A percentile compares a stretch with the other conserved stretches of the same genome.
These are phyloP conservation scores for Coniochaeta sp. DNA, from an alignment of 2,329 filamentous ascomycete genomes.

Conservation along the genomic window DNA sequence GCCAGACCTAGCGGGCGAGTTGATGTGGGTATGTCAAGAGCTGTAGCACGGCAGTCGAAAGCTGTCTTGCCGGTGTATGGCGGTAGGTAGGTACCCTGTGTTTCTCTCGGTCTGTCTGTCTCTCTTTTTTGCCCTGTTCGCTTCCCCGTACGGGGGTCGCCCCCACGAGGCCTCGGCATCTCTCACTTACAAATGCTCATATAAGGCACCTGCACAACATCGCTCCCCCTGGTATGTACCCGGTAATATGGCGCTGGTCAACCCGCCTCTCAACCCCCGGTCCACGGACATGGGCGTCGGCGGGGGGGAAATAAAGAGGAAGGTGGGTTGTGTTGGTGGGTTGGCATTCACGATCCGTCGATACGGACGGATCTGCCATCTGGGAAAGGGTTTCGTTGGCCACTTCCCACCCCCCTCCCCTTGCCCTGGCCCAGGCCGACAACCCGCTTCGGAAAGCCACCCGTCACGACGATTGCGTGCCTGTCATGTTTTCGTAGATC, in stretches of 20 bases:
- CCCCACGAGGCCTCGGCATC: not conserved
- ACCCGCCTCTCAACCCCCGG: too few relatives aligned
- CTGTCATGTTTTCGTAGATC: not conserved
- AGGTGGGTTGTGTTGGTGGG: not conserved
- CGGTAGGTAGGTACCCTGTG: not conserved
- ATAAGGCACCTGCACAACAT: not conserved
- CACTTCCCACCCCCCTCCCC: too few relatives aligned
- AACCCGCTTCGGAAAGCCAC: too few relatives aligned
- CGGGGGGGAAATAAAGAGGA: not conserved
- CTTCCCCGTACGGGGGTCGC: not conserved
- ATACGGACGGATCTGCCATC: not conserved
- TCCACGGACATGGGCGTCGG: not conserved
- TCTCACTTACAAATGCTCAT: not conserved
- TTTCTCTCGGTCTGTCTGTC: not conserved
- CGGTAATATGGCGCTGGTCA: not conserved
- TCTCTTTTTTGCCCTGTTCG: not conserved
- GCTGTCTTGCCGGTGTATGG: not conserved
- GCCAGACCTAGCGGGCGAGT: not conserved
- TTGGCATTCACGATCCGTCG: not conserved
- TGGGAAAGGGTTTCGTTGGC: conserved; percentile 1
- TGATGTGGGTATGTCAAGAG: not conserved
- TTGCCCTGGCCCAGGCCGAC: too few relatives aligned
- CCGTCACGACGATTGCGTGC: not conserved
- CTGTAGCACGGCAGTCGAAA: not conserved
- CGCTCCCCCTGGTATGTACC: not conserved